Conservation (phyloP, 345 rosid species). For the Citrus sinensis region DNA sequence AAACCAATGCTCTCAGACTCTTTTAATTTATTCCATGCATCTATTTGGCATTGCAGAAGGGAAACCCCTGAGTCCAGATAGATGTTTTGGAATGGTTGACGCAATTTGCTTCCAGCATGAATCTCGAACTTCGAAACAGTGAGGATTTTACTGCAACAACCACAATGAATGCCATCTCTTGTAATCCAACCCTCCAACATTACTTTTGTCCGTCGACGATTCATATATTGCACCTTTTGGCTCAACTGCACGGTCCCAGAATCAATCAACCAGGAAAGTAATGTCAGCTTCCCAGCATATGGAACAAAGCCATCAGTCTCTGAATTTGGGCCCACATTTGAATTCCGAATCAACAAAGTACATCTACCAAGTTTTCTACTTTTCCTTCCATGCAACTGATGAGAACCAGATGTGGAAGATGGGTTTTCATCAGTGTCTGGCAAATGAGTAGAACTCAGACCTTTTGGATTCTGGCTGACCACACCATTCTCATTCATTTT, state of each 20-base stretch:
- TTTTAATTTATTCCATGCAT: conserved; percentile 78
- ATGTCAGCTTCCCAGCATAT: conserved; percentile 70
- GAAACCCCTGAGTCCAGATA: conserved; percentile 78
- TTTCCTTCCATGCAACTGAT: conserved; percentile 54
- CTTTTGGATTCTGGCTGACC: conserved; percentile 32
- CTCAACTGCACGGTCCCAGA: conserved; percentile 63
- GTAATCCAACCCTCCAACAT: conserved; percentile 80
- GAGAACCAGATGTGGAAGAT: conserved; percentile 41
- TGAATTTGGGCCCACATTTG: conserved; percentile 50
- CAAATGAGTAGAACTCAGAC: conserved; percentile 29
- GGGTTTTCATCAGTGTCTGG: conserved; percentile 33
- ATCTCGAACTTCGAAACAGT: conserved; percentile 68
- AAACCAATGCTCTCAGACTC: conserved; percentile 49
- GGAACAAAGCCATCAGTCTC: conserved; percentile 67
- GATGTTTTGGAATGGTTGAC: conserved; percentile 77
- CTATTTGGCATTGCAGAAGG: conserved; percentile 81
- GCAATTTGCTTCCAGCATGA: conserved; percentile 90
- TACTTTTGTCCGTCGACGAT: conserved; percentile 45
- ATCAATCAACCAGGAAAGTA: conserved; percentile 90
- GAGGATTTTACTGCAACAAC: conserved; percentile 80
- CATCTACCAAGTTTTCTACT: conserved; percentile 77
- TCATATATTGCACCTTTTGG: conserved; percentile 78
- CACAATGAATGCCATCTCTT: conserved; percentile 83
- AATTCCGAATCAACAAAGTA: conserved; percentile 75
- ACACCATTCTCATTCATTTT: conserved; percentile 33